A percentile compares a stretch with the other conserved stretches of the same genome.
Evolutionary conservation across 2,329 filamentous ascomycete species (phyloP).

Genomic region (Aspergillus sp.): DNA sequence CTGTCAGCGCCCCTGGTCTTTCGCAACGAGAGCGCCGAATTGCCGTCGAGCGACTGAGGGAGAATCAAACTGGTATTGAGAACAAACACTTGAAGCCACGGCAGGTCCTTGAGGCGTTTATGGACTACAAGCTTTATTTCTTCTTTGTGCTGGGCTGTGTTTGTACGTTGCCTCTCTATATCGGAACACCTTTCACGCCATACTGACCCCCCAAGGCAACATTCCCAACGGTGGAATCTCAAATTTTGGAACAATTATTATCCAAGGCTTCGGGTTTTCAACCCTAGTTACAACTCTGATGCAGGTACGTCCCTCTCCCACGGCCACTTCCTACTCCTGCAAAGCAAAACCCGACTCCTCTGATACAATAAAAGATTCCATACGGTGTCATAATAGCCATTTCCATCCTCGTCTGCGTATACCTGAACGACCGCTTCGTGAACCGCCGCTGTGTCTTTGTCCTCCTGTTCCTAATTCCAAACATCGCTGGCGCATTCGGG

Average conservation of each 20-base stretch:
- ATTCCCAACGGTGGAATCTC: constrained; percentile 58
- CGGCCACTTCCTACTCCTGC: too few species aligned
- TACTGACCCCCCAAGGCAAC: constrained; percentile 35
- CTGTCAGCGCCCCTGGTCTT: constrained; percentile 55
- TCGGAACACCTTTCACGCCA: neutral
- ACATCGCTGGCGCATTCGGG: constrained; percentile 59
- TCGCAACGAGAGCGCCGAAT: constrained; percentile 53
- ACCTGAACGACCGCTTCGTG: constrained; percentile 48
- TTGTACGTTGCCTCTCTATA: constrained; percentile 22
- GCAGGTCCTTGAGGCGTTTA: constrained; percentile 57
- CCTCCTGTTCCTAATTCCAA: constrained; percentile 58
- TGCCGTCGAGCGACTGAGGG: constrained; percentile 55
- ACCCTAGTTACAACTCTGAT: constrained; percentile 56
- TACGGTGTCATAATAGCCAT: constrained; percentile 52
- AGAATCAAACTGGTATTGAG: constrained; percentile 61
- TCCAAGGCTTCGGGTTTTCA: constrained; percentile 57
- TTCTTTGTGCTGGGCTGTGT: constrained; percentile 55
- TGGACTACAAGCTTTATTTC: constrained; percentile 60
- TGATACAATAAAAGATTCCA: constrained; percentile 40
- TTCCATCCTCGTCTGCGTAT: constrained; percentile 51
- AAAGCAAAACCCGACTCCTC: neutral
- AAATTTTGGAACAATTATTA: constrained; percentile 61
- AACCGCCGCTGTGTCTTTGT: constrained; percentile 55
- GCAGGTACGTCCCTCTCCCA: constrained; percentile 32
- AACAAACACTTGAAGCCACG: constrained; percentile 56